Base-by-base conservation (phyloP, 768 basidiomycete genomes). In the Collybia nuda region DNA sequence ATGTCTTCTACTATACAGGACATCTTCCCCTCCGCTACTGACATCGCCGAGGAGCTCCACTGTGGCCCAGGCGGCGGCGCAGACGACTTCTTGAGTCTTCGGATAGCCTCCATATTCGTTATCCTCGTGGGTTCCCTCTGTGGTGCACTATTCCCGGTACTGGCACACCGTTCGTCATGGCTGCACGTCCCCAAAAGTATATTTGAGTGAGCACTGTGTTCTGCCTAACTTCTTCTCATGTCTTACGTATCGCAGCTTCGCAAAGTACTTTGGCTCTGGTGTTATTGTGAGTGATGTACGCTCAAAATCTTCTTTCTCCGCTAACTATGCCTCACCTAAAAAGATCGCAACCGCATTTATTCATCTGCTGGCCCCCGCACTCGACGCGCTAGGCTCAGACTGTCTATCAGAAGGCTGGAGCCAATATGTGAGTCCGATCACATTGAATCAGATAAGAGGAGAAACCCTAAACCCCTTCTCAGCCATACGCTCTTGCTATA, bases 291-390 rank as follows among this genome's bases (percentile, higher is more conserved):
- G 85, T 72, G 14, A 35, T 36, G 12, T 44, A 41, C 26, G 28
- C 12, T 39, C 17, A 42, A 53, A 7, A 54, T 37, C 46, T 23
- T 51, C 37, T 47, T 41, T 48, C 28, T 12, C 19, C 45, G 56
- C 36, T 44, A 35, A 52, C 35, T 24, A 19, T 18, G 26, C 22
- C 39, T 49, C 17, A 22, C 17, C 40, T 54, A 46, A 42, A 22
- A 56, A 91, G 89, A 87, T 97, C 51, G 92, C 92, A 1, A 96
- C 93, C 8, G 87, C 90, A 2, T 96, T 91, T 64, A 90, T 92
- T 29, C 90, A 93, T 66, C 77, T 96, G 0, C 73, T 96, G 5
- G 69, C 79, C 5, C 88, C 95, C 0, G 95, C 82, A 0, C 70
- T 91, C 41, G 81, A 81, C 9, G 89, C 80, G 32, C 75, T 98